Base-by-base conservation (phyloP, 2,329 filamentous ascomycete genomes). In the Berkeleyomyces basicola region DNA sequence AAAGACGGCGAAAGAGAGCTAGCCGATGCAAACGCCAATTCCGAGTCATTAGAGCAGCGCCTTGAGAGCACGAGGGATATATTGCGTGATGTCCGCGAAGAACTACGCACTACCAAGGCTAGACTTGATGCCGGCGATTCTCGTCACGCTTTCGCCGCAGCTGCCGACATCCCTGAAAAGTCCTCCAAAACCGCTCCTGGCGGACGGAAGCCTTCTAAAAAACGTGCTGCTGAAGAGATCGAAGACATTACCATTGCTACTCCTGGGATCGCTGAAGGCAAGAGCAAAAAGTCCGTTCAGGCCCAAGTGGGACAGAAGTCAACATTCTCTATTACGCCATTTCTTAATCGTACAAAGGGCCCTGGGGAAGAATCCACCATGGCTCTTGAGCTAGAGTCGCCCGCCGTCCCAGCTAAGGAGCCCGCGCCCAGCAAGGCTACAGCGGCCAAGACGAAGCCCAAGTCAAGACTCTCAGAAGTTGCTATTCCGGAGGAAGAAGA, bases 311-410 rank as follows among this genome's bases (percentile, higher is more conserved):
- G 88, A 39, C 89, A 95, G 70, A 96, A 96, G 72, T 96, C 91
- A 0, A 85, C 81, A 2, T 96, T 97, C 72, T 96, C 90, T 3
- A 90, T 96, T 66, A 97, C 92, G 0, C 92, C 92, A 0, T 96
- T 95, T 76, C 78, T 97, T 65, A 95, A 91, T 72, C 83, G 86
- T 59, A 85, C 82, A 36, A 83, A 79, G 72, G 77, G 61, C 72
- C 4, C 70, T 79, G 65, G 85, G 3, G 64, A 63, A 14, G 64
- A 63, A 23, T 51, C 64, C 7, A 58, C 62, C 31, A 53, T 63
- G 42, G 55, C 61, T 23, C 47, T 63, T 39, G 37, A 44, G 10
- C 53, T 63, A 10, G 61, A 63, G 46, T 44, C 61, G 31, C 43
- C 63, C 63, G 53, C 58, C 55, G 43, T 57, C 10, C 55, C 7